Base-by-base conservation (phyloP, 1,139 yeast genomes). In the Suhomyces atakaporum region DNA sequence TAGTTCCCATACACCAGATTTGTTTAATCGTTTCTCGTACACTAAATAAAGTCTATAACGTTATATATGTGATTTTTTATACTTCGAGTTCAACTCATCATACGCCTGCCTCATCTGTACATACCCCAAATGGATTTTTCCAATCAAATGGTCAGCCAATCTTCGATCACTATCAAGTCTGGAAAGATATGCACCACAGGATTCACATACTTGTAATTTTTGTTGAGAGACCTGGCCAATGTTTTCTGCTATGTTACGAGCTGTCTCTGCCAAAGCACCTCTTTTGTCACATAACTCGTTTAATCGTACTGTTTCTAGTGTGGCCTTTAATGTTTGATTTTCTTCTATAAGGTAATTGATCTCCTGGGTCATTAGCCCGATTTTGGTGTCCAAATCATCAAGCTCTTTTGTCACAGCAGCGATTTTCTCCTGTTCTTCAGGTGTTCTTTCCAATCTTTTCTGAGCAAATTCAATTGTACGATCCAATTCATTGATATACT, bases 181-280 rank as follows among this genome's bases (percentile, higher is more conserved):
- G 4, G 96, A 86, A 38, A 92, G 67, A 56, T 84, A 88, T 0
- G 96, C 96, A 0, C 96, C 97, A 63, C 98, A 92, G 2, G 80
- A 81, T 47, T 80, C 86, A 62, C 98, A 92, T 1, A 88, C 95
- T 58, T 89, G 97, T 34, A 90, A 68, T 55, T 86, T 86, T 52
- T 90, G 97, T 54, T 86, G 95, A 1, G 95, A 87, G 4, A 90
- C 77, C 47, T 86, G 95, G 1, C 95, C 95, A 5, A 84, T 76
- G 48, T 80, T 83, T 40, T 87, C 96, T 7, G 84, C 75, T 2
- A 84, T 63, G 23, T 63, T 69, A 29, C 85, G 63, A 8, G 87
- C 81, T 30, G 68, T 68, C 35, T 74, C 77, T 0, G 79, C 74
- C 15, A 79, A 61, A 13, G 57, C 62, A 43, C 66, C 74, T 48